Evolutionary conservation across 305 asterid species (phyloP).

Genomic region (Solanum hybrid): DNA sequence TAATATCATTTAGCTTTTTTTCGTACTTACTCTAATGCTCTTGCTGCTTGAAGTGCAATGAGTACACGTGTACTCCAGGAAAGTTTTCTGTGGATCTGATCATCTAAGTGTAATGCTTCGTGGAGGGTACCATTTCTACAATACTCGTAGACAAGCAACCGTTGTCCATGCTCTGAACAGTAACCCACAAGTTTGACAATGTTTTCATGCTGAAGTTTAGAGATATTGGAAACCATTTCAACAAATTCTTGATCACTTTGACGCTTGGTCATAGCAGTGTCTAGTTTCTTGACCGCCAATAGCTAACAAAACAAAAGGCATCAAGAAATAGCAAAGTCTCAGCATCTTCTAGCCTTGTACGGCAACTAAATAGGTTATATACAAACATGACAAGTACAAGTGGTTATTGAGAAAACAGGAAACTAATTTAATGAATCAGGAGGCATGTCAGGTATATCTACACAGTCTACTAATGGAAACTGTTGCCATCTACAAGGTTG

Average conservation of each 20-base stretch:
- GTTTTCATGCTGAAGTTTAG: conserved; percentile 54
- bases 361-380: background rate
- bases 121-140: conserved; percentile 71
- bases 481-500: background rate
- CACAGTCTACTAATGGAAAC: background rate
- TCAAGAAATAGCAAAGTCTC: background rate
- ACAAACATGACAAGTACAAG: background rate
- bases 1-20: background rate
- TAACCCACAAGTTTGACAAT: conserved; percentile 70
- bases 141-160: conserved; percentile 60
- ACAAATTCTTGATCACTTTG: conserved; percentile 58
- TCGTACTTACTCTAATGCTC: conserved; percentile 72
- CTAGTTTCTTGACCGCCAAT: conserved; percentile 81
- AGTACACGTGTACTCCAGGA: conserved; percentile 79
- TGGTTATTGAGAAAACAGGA: background rate
- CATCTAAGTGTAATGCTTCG: conserved; percentile 72
- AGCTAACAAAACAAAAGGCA: conserved; percentile 32
- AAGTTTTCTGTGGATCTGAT: conserved; percentile 53
- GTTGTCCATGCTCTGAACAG: conserved; percentile 80
- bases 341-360: background rate
- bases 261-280: conserved; percentile 34
- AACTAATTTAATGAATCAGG: background rate
- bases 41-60: conserved; percentile 90
- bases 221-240: conserved; percentile 51
- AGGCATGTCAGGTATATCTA: background rate